Evolutionary conservation across 257 asterid species (phyloP).

Genomic region (Forsythia suspensa): DNA sequence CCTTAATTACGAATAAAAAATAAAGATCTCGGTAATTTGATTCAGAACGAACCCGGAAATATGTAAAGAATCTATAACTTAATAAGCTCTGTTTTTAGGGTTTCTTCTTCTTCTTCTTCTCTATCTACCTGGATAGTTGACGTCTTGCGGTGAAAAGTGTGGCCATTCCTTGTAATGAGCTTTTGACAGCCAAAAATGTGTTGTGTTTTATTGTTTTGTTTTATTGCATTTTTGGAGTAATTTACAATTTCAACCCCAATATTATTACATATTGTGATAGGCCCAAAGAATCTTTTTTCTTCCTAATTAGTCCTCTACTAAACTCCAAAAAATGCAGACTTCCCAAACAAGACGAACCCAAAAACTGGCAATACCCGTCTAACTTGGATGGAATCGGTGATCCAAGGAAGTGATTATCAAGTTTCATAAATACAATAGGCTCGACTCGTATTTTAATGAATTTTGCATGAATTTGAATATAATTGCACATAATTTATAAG

Average conservation of each 20-base stretch:
- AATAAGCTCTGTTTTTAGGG: slow-evolving; percentile 18
- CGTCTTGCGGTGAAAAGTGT: slow-evolving; percentile 15
- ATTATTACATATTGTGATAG: neutral
- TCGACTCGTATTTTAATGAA: no score
- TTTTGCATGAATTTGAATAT: no score
- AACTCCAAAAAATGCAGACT: neutral
- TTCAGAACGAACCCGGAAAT: slow-evolving; percentile 12
- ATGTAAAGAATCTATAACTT: neutral
- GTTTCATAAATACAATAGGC: no score
- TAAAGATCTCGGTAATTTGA: slow-evolving; percentile 32
- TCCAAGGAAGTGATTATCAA: no score
- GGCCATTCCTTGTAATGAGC: slow-evolving; percentile 2
- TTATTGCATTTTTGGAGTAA: slow-evolving; percentile 10
- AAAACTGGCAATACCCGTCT: no score
- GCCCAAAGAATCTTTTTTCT: neutral
- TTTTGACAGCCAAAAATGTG: slow-evolving; percentile 26
- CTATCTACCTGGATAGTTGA: slow-evolving; percentile 11
- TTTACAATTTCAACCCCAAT: slow-evolving; percentile 7
- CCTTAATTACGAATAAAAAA: slow-evolving; percentile 29
- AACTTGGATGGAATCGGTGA: no score
- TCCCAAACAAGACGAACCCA: no score
- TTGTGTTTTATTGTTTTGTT: neutral
- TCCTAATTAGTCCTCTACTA: neutral
- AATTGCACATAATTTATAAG: no score
- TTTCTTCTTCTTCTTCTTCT: neutral